These are phyloP conservation scores for Stagonosporopsis rhizophila DNA, from an alignment of 2,329 filamentous ascomycete species.

Conservation along the genomic window DNA sequence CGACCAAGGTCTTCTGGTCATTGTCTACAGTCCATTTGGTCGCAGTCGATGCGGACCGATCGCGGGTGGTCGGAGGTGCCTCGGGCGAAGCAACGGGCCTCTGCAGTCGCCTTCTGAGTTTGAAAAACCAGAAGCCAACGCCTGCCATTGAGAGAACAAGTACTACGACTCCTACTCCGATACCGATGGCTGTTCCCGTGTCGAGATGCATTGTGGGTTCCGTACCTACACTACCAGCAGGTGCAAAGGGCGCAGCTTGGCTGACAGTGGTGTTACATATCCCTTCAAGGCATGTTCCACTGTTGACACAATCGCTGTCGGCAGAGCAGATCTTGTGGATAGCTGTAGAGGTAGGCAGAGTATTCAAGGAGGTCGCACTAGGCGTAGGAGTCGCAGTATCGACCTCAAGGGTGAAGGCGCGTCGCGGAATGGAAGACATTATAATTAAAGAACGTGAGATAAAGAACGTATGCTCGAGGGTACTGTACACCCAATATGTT, in stretches of 20 bases:
- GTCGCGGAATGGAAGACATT: constrained; percentile 35
- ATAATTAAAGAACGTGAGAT: constrained; percentile 29
- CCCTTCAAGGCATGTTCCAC: constrained; percentile 33
- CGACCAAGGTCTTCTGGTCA: constrained; percentile 36
- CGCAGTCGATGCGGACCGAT: constrained; percentile 28
- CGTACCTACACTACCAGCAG: constrained; percentile 17
- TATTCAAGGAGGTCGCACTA: constrained; percentile 3
- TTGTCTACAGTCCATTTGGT: constrained; percentile 24
- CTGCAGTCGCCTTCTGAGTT: constrained; percentile 21
- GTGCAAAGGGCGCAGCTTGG: constrained; percentile 31
- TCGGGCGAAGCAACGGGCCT: constrained; percentile 24
- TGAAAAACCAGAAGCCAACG: constrained; percentile 35
- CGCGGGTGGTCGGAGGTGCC: constrained; percentile 15
- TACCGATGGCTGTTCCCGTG: constrained; percentile 32
- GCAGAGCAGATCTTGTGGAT: constrained; percentile 29
- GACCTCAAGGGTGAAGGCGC: constrained; percentile 18
- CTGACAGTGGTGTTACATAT: constrained; percentile 26
- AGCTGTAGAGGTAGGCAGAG: constrained; percentile 12
- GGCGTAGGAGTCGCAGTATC: constrained; percentile 22
- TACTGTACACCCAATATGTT: neutral
- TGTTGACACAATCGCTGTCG: constrained; percentile 34
- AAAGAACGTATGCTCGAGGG: constrained; percentile 9
- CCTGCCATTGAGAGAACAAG: constrained; percentile 31
- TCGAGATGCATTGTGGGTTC: constrained; percentile 29
- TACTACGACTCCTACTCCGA: constrained; percentile 36